Base-by-base conservation (phyloP, 176 grass and related monocot species). In the Hyparrhenia diplandra region DNA sequence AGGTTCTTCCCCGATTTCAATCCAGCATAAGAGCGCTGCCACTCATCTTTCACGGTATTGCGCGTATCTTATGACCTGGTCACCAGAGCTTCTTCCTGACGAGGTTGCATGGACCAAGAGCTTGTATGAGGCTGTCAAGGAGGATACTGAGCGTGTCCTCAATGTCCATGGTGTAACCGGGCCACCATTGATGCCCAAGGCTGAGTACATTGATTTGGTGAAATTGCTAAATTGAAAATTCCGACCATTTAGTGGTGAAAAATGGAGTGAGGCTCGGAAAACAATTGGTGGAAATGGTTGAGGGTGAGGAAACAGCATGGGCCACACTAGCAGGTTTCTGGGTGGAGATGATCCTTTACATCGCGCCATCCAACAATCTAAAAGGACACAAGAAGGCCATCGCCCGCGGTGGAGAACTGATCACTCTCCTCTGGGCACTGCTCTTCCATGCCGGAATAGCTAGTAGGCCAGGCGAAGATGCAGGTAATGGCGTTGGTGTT, bases 1-100 rank as follows among this genome's bases (percentile, higher is more conserved):
- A 14, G 67, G 13, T 43, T 68, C 65, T 41, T 39, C 8, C 2
- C 32, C 10, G 1, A 23, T n/a, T 11, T n/a, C 64, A n/a, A 11
- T n/a, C 10, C 10, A 42, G 23, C 23, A 68, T 11, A 42, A 18
- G 62, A 31, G 41, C 1, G 62, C 25, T 6, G 72, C 82, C 10
- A 83, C 72, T 17, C 72, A 67, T 49, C 17, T 84, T 1, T 40
- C 82, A 13, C 34, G 5, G 10, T 84, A 84, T 4, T 76, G 62
- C 8, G 47, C 82, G 1, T 84, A 84, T 49, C 6, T 84, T 21
- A 51, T 68, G 62, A 52, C 32, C 1, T 58, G 29, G 18, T 29
- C 0, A 2, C 82, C 72, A 2, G 72, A 76, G 4, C 82, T 84
- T 3, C 82, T 84, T 7, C 82, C 72, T 0, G 82, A 75, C 8